Evolutionary conservation across 768 basidiomycete genomes (phyloP), one percentile per base, ranked within the genome.

Genomic region (Macrolepiota albuminosa): DNA sequence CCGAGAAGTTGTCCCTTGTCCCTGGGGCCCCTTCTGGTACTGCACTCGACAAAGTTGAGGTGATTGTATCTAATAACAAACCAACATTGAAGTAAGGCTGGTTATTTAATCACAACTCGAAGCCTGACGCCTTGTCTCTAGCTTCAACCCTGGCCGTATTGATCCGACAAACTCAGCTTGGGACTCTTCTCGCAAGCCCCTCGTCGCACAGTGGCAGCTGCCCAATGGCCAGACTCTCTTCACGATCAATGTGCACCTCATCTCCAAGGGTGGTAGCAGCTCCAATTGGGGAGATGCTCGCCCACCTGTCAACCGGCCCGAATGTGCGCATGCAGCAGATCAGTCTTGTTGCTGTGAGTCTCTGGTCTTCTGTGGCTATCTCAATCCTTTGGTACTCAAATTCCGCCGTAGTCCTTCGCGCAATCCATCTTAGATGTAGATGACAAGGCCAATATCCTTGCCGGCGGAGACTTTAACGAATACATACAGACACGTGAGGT

Each of bases 381-480:
- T 34, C 11, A n/a, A 31, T 31, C n/a, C 8, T 42, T 51, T 36
- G 33, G 57, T 40, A n/a, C 31, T 11, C 14, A 52, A 14, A 29
- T 21, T 1, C 21, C 24, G 13, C 33, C 24, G 31, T 56, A 86
- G 84, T 68, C 70, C 26, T 86, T 87, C 63, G 77, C 82, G 18
- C 61, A 74, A 60, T 69, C 75, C 11, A 70, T 86, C 42, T 68
- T 85, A 3, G 67, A 65, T 7, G 67, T 70, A 36, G 75, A 84
- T 59, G 63, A 72, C 4, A 56, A 72, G 39, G 82, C 84, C 9
- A 81, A 79, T 62, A 71, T 87, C 60, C 63, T 85, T 48, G 73
- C 82, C 7, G 83, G 78, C 1, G 85, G 86, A 6, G 85, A 86
- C 70, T 85, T 81, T 72, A 87, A 87, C 67, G 85, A 86, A 64